Evolutionary conservation across 2,329 filamentous ascomycete species (phyloP), one percentile per base, ranked within the genome.

Genomic region (Lecanicillium sp.): DNA sequence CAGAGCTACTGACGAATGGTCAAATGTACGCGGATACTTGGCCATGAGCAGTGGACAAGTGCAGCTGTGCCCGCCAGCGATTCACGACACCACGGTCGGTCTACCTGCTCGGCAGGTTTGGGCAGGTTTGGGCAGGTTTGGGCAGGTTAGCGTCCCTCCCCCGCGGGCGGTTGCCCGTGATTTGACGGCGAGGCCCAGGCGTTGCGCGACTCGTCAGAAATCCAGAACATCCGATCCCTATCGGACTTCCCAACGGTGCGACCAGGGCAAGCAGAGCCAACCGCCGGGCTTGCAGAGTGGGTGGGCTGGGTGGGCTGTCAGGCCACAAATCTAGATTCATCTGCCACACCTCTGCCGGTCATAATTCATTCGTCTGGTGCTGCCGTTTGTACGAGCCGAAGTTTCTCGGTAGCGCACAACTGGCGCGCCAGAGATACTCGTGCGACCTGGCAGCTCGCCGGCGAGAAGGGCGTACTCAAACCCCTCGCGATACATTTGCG

Each of bases 331-430:
- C 30, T 48, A 36, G 38, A 37, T 37, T 37, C 21, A 48, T 48
- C 29, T 35, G 36, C 44, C 44, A 33, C 36, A 24, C 33, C 30
- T 27, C 15, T 33, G 27, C 33, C 43, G n/a, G 44, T 46, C 42
- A 37, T 46, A 39, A 33, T 24, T 40, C n/a, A 26, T 20, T 46
- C 19, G 12, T 27, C 17, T 29, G 33, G 19, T 45, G 24, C 24
- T 21, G 44, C 35, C n/a, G n/a, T 23, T n/a, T 33, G 35, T 23
- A 11, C 14, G 17, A 44, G 40, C 46, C 46, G 46, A 49, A 42
- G 46, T 49, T 49, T 49, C 46, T 49, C 46, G 46, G 46, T 10
- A 43, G 21, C 32, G 5, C 4, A 5, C 14, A 49, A 43, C 24
- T 19, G 2, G 14, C 19, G 30, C 23, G 5, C 32, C 6, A 30